Conservation (phyloP, 139 green algal species). For the Chlorella sp. region DNA sequence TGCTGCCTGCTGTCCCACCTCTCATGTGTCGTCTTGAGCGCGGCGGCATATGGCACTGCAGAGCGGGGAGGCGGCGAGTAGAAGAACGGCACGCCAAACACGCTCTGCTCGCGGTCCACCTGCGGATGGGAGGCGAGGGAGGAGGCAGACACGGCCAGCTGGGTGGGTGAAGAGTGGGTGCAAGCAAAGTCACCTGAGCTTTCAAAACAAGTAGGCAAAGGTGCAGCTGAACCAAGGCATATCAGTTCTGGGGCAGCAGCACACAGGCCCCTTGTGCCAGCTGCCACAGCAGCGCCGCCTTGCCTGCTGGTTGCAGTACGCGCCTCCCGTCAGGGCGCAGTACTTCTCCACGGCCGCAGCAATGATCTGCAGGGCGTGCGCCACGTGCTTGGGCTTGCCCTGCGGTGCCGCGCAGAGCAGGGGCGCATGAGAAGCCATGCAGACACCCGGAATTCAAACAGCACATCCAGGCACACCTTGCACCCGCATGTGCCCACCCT, state of each 20-base stretch:
- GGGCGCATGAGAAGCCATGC: too few relatives aligned
- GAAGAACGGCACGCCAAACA: conserved; percentile 87
- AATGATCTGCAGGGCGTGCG: conserved; percentile 75
- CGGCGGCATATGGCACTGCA: conserved; percentile 79
- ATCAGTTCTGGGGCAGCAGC: too few relatives aligned
- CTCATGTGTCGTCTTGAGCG: conserved; percentile 61
- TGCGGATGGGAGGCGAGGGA: not conserved
- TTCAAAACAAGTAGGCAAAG: too few relatives aligned
- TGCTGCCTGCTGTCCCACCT: not conserved
- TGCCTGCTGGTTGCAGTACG: too few relatives aligned
- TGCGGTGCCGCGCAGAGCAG: conserved; percentile 26
- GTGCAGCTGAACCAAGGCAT: too few relatives aligned
- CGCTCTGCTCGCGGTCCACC: conserved; percentile 45
- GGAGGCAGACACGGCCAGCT: not conserved
- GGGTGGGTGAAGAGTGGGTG: not conserved
- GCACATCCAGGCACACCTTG: too few relatives aligned
- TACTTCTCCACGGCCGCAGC: conserved; percentile 70
- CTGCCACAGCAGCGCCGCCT: too few relatives aligned
- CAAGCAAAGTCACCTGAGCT: not conserved
- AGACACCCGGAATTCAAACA: too few relatives aligned
- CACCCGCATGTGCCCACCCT: too few relatives aligned
- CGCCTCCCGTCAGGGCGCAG: not conserved
- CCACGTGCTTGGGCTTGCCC: conserved; percentile 46
- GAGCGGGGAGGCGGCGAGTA: conserved; percentile 89
- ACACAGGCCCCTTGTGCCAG: too few relatives aligned